Base-by-base conservation (phyloP, 768 basidiomycete species). In the Leccinellum luteum region DNA sequence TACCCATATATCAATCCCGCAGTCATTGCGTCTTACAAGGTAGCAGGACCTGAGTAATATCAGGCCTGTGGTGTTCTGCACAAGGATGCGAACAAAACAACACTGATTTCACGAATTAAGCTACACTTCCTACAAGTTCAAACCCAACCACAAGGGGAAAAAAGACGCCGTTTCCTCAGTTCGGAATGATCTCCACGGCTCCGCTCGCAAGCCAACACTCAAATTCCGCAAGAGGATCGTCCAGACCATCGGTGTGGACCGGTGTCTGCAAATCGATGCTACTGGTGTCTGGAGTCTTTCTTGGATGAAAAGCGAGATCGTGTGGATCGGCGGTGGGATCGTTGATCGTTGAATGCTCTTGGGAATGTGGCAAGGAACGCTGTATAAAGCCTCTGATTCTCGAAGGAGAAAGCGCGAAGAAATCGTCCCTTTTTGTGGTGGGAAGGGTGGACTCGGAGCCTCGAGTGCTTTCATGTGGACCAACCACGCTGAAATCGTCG, bases 151-250 rank as follows among this genome's bases (percentile, higher is more conserved):
- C 38, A 25, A 28, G 38, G 53, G 17, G 13, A 38, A 31, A 25
- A 38, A 31, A 25, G 38, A 21, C 17, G 21, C 12, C 35, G 28
- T 19, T 1, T 23, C 41, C 13, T 66, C 52, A 72, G 47, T 73
- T 62, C 6, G 63, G 38, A 32, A 81, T 55, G 54, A 87, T 82
- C 44, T 82, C 78, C 1, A 89, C 82, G 3, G 82, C 79, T 28
- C 80, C 86, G 64, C 87, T 87, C 30, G 81, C 75, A 62, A 90
- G 69, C 86, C 86, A 91, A 47, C 77, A 81, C 58, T 89, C 85
- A 28, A 91, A 76, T 60, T 86, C 86, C 5, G 81, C 85, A 50
- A 88, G 77, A 51, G 84, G 79, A 50, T 87, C 81, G n/a, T 67
- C 48, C 17, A 7, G 28, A n/a, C 54, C 48, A 12, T 32, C 35